Evolutionary conservation across 176 grass and related monocot genomes (phyloP).

Genomic region (Triticum urartu): DNA sequence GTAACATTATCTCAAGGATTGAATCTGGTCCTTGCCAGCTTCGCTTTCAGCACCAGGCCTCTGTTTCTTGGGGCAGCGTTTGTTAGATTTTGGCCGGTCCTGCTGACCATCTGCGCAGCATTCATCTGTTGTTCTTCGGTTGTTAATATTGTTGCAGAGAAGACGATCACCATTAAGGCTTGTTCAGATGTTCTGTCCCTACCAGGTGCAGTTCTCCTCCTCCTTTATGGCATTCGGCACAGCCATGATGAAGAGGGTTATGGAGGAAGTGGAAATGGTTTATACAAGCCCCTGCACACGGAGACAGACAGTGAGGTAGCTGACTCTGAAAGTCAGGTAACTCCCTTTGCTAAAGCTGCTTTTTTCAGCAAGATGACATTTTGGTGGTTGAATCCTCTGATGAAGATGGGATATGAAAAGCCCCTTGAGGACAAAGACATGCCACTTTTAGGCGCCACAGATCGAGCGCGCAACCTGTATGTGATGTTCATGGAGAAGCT

Average conservation of each 20-base stretch:
- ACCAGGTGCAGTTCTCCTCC: slow-evolving; percentile 40
- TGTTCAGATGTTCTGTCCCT: slow-evolving; percentile 60
- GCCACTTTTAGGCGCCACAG: slow-evolving; percentile 54
- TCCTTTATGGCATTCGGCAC: slow-evolving; percentile 33
- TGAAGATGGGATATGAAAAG: slow-evolving; percentile 75
- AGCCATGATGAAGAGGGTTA: slow-evolving; percentile 2
- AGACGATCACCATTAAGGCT: slow-evolving; percentile 23
- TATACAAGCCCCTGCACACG: slow-evolving; percentile 50
- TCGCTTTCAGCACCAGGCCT: slow-evolving; percentile 30
- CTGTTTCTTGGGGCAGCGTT: slow-evolving; percentile 28
- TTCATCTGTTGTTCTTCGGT: slow-evolving; percentile 60
- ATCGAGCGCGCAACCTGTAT: slow-evolving; percentile 54
- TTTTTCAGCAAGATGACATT: slow-evolving; percentile 73
- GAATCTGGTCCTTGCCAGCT: slow-evolving; percentile 21
- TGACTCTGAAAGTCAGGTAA: slow-evolving; percentile 32
- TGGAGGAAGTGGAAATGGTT: slow-evolving; percentile 25
- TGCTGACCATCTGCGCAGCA: slow-evolving; percentile 24
- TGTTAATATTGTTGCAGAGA: slow-evolving; percentile 34
- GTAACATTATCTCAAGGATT: slow-evolving; percentile 49
- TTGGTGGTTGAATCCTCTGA: slow-evolving; percentile 87
- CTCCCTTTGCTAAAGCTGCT: slow-evolving; percentile 60
- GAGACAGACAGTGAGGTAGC: slow-evolving; percentile 2
- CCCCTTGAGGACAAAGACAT: slow-evolving; percentile 82
- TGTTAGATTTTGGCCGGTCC: slow-evolving; percentile 34
- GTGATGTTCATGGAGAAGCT: slow-evolving; percentile 57